Evolutionary conservation across 768 basidiomycete species (phyloP).

Genomic region (Peribolospora baueri): DNA sequence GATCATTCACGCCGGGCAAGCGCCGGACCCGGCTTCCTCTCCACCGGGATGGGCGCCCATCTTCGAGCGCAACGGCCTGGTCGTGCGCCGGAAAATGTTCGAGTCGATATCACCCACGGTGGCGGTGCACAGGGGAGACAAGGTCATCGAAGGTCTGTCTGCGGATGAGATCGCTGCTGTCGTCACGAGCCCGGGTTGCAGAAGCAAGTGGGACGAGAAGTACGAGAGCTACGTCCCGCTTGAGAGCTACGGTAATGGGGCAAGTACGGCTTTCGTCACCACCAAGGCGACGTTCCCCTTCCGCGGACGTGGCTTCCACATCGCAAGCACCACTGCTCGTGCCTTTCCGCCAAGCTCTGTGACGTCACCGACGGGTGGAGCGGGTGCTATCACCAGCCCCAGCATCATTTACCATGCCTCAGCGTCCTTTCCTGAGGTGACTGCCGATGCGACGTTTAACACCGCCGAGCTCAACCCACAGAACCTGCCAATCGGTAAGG

Average conservation of each 20-base stretch:
- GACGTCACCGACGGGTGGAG: constrained; percentile 24
- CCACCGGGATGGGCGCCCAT: constrained; percentile 49
- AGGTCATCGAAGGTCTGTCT: constrained; percentile 77
- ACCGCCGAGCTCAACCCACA: constrained; percentile 49
- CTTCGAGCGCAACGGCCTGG: constrained; percentile 42
- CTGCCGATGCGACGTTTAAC: constrained; percentile 12
- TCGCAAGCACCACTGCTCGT: constrained; percentile 36
- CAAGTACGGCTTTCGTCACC: constrained; percentile 28
- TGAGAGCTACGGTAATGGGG: constrained; percentile 52
- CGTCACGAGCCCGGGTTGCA: constrained; percentile 41
- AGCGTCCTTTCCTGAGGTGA: constrained; percentile 27
- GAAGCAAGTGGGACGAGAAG: constrained; percentile 67
- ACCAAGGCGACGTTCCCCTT: constrained; percentile 55
- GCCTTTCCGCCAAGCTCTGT: constrained; percentile 19
- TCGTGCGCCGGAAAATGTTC: constrained; percentile 48
- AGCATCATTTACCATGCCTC: constrained; percentile 60
- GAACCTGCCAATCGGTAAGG: constrained; percentile 45
- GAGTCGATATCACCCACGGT: constrained; percentile 53
- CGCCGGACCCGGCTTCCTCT: constrained; percentile 24
- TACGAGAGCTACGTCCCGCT: constrained; percentile 45
- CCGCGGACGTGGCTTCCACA: constrained; percentile 61
- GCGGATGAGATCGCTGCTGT: constrained; percentile 70
- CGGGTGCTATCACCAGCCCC: constrained; percentile 24
- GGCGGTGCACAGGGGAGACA: constrained; percentile 64
- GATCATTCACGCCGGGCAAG: constrained; percentile 33